A percentile compares a stretch with the other conserved stretches of the same genome.
These are phyloP conservation scores for Annulohypoxylon moriforme DNA, from an alignment of 495 filamentous ascomycete species.

Conservation along the genomic window DNA sequence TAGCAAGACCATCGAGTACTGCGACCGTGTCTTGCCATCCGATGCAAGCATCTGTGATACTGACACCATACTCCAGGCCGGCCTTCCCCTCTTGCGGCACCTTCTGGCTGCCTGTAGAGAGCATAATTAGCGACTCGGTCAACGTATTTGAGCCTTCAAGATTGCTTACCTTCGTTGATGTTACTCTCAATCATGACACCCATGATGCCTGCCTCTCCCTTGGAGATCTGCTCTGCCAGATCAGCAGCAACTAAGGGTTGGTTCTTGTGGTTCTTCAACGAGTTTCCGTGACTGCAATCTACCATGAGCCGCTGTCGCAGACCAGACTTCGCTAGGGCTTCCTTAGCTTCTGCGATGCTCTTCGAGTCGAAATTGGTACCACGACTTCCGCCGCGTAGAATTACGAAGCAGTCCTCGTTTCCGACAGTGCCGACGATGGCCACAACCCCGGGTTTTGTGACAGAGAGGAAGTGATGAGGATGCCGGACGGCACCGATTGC, in stretches of 20 bases:
- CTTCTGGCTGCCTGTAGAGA: slow-evolving; percentile 81
- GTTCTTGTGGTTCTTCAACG: slow-evolving; percentile 94
- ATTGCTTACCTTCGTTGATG: slow-evolving; percentile 82
- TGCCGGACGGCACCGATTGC: slow-evolving; percentile 94
- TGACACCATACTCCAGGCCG: slow-evolving; percentile 92
- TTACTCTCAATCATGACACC: slow-evolving; percentile 99
- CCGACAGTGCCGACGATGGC: slow-evolving; percentile 95
- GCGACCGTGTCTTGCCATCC: slow-evolving; percentile 91
- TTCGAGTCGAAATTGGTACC: slow-evolving; percentile 93
- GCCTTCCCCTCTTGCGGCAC: slow-evolving; percentile 88
- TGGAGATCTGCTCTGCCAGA: slow-evolving; percentile 84
- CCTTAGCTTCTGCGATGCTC: slow-evolving; percentile 81
- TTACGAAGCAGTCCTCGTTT: slow-evolving; percentile 98
- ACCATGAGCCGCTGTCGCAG: slow-evolving; percentile 88
- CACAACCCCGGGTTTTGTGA: slow-evolving; percentile 96
- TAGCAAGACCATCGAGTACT: slow-evolving; percentile 81
- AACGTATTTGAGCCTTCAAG: slow-evolving; percentile 2
- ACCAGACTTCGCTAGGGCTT: slow-evolving; percentile 72
- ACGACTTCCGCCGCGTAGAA: slow-evolving; percentile 90
- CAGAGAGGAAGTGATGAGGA: slow-evolving; percentile 97
- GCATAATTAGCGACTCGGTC: slow-evolving; percentile 1
- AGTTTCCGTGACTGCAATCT: slow-evolving; percentile 98
- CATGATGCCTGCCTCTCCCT: slow-evolving; percentile 89
- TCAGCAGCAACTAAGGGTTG: slow-evolving; percentile 92
- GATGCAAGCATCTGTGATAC: slow-evolving; percentile 98